Evolutionary conservation across 192 early-diverging fungal genomes (phyloP).

Genomic region (Allomyces macrogynus): DNA sequence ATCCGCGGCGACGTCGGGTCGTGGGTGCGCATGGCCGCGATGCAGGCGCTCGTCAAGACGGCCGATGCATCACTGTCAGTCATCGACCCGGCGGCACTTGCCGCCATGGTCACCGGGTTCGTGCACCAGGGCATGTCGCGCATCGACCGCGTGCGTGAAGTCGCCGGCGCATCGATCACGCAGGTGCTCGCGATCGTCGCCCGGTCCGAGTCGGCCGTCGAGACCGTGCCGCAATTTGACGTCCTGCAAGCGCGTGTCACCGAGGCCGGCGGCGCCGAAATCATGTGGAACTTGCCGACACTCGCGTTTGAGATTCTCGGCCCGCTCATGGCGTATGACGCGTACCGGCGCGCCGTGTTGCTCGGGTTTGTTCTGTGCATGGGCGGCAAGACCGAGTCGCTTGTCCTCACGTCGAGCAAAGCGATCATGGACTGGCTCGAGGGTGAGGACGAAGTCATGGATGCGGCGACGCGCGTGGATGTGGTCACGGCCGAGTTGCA

Average conservation of each 20-base stretch:
- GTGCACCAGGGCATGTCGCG: constrained; percentile 72
- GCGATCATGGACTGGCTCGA: not conserved
- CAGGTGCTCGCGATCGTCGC: constrained; percentile 15
- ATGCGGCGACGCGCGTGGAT: not conserved
- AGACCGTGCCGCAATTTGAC: constrained; percentile 5
- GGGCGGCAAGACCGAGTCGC: constrained; percentile 56
- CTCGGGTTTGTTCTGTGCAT: constrained; percentile 51
- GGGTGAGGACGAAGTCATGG: not conserved
- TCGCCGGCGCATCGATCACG: constrained; percentile 43
- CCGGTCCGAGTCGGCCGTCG: not conserved
- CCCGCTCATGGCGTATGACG: constrained; percentile 23
- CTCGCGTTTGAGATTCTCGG: constrained; percentile 45
- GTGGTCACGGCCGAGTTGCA: not conserved
- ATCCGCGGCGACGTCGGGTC: constrained; percentile 90
- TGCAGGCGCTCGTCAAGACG: constrained; percentile 34
- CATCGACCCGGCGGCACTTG: constrained; percentile 1
- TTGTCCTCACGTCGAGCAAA: constrained; percentile 17
- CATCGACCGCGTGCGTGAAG: constrained; percentile 65
- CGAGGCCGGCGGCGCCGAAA: constrained; percentile 7
- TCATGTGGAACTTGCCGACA: constrained; percentile 40
- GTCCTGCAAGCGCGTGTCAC: constrained; percentile 7
- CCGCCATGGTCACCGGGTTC: constrained; percentile 19
- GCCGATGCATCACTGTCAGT: constrained; percentile 14
- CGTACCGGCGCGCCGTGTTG: constrained; percentile 36
- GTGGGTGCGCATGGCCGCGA: constrained; percentile 59